Conservation (phyloP, 805 yeast species). For the Lipomyces anomalus region DNA sequence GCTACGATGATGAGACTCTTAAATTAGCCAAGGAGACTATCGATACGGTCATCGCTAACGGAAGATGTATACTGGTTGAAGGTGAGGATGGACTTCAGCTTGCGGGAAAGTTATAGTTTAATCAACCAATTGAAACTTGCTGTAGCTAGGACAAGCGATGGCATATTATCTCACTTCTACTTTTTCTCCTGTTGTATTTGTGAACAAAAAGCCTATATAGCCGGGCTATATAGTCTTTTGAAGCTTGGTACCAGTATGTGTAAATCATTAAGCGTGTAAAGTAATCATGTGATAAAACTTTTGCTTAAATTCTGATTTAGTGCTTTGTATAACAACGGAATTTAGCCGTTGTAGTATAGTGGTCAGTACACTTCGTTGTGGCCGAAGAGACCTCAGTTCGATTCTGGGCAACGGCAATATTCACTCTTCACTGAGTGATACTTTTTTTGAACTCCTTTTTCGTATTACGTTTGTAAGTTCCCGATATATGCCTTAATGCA, state of each 20-base stretch:
- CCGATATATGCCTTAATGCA: too few relatives aligned
- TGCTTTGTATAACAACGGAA: too few relatives aligned
- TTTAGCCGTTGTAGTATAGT: slow-evolving; percentile 40
- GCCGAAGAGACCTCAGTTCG: slow-evolving; percentile 61
- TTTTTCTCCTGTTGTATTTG: too few relatives aligned
- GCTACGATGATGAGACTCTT: slow-evolving; percentile 50
- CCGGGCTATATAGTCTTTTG: neutral
- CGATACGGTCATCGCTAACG: slow-evolving; percentile 41
- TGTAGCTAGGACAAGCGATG: neutral
- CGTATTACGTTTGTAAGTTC: too few relatives aligned
- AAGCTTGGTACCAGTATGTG: neutral
- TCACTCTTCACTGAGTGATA: too few relatives aligned
- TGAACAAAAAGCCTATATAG: too few relatives aligned
- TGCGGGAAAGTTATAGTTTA: slow-evolving; percentile 11
- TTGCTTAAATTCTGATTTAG: neutral
- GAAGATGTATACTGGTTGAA: slow-evolving; percentile 64
- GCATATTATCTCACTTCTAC: neutral
- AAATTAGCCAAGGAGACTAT: slow-evolving; percentile 34
- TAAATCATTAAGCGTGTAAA: neutral
- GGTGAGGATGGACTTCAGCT: slow-evolving; percentile 44
- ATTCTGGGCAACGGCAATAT: slow-evolving; percentile 54
- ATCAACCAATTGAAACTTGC: neutral
- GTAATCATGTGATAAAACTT: neutral
- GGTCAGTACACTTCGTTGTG: slow-evolving; percentile 61
- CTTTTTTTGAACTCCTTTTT: slow-evolving; percentile 27